Evolutionary conservation across 139 green algal species (phyloP), one percentile per base, ranked within the genome.

Genomic region (Chlorella sp.): DNA sequence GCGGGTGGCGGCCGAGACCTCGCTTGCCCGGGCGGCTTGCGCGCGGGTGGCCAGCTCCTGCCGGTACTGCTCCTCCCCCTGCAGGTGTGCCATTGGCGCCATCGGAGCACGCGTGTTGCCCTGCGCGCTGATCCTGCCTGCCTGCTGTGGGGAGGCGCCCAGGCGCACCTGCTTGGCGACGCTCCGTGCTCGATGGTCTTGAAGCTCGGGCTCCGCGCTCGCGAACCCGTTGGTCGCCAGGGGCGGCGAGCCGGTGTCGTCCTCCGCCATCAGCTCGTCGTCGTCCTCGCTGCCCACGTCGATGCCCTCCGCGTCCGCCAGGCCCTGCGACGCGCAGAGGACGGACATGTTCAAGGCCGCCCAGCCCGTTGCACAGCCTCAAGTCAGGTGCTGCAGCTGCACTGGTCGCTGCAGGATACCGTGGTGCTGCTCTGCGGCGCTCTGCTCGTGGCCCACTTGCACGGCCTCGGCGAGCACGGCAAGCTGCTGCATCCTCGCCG

Each of bases 281-380:
- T 80, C 74, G 6, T 32, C 30, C 5, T 73, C 80, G 35, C 81
- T 72, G 0, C 67, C 75, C 4, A 85, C 17, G 5, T 72, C 70
- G 50, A 71, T 71, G 65, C 65, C 74, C 35, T 80, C 75, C 27
- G 71, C 75, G 29, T 80, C 75, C 14, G 75, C 75, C 17, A 80
- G 36, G 3, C 75, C 75, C 75, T 80, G 70, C 26, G 1, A 14
- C 24, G 27, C 2, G 60, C 35, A 35, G 26, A 10, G 4, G n/a
- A 10, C 23, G 31, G n/a, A n/a, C n/a, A n/a, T n/a, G n/a, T n/a
- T n/a, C n/a, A n/a, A n/a, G n/a, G n/a, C n/a, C n/a, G n/a, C n/a
- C n/a, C n/a, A n/a, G n/a, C n/a, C n/a, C n/a, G n/a, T n/a, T n/a
- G n/a, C n/a, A n/a, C n/a, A n/a, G n/a, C n/a, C n/a, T n/a, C n/a